A percentile compares a stretch with the other conserved stretches of the same genome.
Evolutionary conservation across 2,329 filamentous ascomycete species (phyloP).

Genomic region (Drechslerella coelobrocha): DNA sequence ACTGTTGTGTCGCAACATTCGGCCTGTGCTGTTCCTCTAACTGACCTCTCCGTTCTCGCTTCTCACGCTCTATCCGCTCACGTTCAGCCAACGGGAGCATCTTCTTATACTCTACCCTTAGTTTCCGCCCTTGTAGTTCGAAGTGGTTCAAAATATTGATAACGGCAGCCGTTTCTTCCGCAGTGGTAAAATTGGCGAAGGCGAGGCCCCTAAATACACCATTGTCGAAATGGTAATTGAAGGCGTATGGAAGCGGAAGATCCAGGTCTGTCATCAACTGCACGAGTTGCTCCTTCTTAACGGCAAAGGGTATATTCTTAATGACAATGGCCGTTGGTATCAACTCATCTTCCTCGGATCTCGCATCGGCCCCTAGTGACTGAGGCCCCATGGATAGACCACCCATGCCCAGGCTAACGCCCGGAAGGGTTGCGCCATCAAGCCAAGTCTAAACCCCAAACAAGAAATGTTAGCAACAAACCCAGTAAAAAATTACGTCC

Average conservation of each 20-base stretch:
- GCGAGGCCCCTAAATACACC: conserved; percentile 94
- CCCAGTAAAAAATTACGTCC: not conserved
- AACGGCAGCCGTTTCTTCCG: conserved; percentile 89
- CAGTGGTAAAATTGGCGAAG: conserved; percentile 97
- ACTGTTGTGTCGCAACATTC: conserved; percentile 65
- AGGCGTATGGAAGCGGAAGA: conserved; percentile 92
- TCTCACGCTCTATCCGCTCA: conserved; percentile 95
- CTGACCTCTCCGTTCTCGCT: conserved; percentile 92
- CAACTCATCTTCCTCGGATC: conserved; percentile 74
- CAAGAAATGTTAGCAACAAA: conserved; percentile 17
- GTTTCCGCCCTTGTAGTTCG: conserved; percentile 90
- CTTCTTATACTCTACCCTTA: conserved; percentile 98
- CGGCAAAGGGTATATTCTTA: conserved; percentile 98
- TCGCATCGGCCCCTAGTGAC: conserved; percentile 60
- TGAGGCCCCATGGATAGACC: conserved; percentile 54
- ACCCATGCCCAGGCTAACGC: conserved; percentile 59
- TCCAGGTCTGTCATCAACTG: conserved; percentile 93
- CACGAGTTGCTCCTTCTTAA: conserved; percentile 94
- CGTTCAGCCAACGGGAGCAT: conserved; percentile 95
- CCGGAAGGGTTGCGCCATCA: conserved; percentile 56
- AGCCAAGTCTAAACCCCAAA: conserved; percentile 53
- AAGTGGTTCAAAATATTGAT: conserved; percentile 95
- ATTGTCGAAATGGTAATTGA: conserved; percentile 99
- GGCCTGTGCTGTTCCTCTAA: conserved; percentile 94
- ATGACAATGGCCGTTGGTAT: conserved; percentile 99